Base-by-base conservation (phyloP, 2,329 filamentous ascomycete species). In the Alternaria triticimaculans region DNA sequence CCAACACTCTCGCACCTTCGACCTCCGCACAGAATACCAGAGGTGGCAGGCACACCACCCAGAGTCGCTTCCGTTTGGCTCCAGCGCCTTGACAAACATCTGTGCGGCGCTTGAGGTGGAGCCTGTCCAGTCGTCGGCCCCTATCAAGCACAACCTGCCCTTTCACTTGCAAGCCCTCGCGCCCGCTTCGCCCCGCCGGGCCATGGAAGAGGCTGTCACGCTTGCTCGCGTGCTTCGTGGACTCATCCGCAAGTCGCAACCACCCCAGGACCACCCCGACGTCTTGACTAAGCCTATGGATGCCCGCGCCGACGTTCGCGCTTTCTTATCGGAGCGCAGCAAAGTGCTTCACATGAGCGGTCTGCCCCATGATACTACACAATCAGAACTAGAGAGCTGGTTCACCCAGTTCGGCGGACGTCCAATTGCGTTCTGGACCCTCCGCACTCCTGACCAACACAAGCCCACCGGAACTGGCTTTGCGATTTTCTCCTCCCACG, bases 401-500 rank as follows among this genome's bases (percentile, higher is more conserved):
- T 99, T 98, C 80, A 99, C 96, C 28, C 96, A 99, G 82, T 99
- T 97, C 78, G 96, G 96, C 68, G 96, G 96, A 54, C 92, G 96
- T 46, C 96, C 96, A 28, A 99, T 99, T 83, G 96, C 96, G 20
- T 99, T 99, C 84, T 99, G 96, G 96, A 99, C 96, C 18, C 87
- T 99, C 55, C 92, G 95, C 66, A 99, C 96, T 14, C 96, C 96
- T 4, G 96, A 99, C 82, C 96, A 98, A 83, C 96, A 98, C 83
- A 99, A 99, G 86, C 96, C 96, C n/a, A 99, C 96, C 10, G 96
- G 96, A 46, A 97, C 95, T 58, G 96, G 96, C 58, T 99, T 99
- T 82, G 96, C 96, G 54, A 95, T 99, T 60, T 99, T 99, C 80
- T 98, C 96, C 68, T 98, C 95, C 50, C 96, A 99, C 78, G 96